These are phyloP conservation scores for Tuber melanosporum DNA, from an alignment of 495 filamentous ascomycete genomes.

Conservation along the genomic window DNA sequence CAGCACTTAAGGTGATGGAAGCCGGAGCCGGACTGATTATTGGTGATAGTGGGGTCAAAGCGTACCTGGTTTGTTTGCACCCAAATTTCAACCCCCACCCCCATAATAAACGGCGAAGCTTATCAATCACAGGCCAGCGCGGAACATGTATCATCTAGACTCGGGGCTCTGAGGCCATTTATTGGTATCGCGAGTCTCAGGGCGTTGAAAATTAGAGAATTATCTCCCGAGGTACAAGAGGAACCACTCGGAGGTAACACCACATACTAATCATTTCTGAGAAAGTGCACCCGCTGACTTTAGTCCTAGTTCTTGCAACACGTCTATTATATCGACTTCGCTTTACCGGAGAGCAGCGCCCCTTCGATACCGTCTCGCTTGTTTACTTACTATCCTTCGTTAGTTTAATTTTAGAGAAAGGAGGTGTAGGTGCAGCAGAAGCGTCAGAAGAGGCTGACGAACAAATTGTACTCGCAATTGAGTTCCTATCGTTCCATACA, in stretches of 20 bases:
- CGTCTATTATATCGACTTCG: constrained; percentile 84
- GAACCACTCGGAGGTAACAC: constrained; percentile 63
- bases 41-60: constrained; percentile 67
- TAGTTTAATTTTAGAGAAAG: constrained; percentile 64
- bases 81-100: background rate
- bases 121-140: constrained; percentile 29
- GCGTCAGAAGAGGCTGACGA: constrained; percentile 70
- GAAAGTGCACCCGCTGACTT: constrained; percentile 13
- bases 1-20: constrained; percentile 62
- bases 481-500: constrained; percentile 83
- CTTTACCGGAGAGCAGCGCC: constrained; percentile 82
- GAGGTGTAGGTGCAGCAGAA: constrained; percentile 63
- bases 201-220: constrained; percentile 61
- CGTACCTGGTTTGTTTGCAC: constrained; percentile 60
- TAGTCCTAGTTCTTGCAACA: constrained; percentile 62
- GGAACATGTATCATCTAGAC: constrained; percentile 58
- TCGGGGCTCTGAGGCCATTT: constrained; percentile 69
- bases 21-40: constrained; percentile 75
- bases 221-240: constrained; percentile 62
- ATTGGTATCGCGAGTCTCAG: constrained; percentile 82
- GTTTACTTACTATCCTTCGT: constrained; percentile 81
- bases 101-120: constrained; percentile 3
- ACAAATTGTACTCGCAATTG: constrained; percentile 82
- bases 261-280: background rate
- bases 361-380: constrained; percentile 77